Percentiles rank a stretch among this genome's conserved stretches.
Evolutionary conservation across 1,284 basidiomycete species (phyloP).

Genomic region (Tylopilus sp.): DNA sequence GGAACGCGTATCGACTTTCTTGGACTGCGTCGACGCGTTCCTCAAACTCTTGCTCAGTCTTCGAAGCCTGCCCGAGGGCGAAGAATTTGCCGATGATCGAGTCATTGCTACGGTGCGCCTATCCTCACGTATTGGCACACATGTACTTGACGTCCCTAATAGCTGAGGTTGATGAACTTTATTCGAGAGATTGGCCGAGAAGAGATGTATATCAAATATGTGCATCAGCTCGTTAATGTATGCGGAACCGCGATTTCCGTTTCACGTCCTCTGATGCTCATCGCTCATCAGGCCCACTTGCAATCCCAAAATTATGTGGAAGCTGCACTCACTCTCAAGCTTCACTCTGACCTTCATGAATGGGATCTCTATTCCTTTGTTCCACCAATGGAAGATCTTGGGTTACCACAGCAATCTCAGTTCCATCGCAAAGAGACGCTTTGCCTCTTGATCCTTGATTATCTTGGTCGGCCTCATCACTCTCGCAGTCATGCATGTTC

Average conservation of each 20-base stretch:
- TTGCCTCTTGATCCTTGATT: conserved; percentile 82
- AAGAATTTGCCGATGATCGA: conserved; percentile 91
- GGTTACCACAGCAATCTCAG: conserved; percentile 87
- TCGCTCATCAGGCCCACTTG: conserved; percentile 64
- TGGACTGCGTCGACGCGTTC: conserved; percentile 91
- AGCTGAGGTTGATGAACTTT: conserved; percentile 91
- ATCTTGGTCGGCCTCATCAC: conserved; percentile 61
- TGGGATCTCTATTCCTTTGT: conserved; percentile 84
- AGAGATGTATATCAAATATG: conserved; percentile 92
- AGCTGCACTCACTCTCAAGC: conserved; percentile 87
- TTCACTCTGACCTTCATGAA: conserved; percentile 91
- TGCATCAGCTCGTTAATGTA: conserved; percentile 90
- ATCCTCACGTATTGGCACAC: not conserved
- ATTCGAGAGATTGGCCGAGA: conserved; percentile 83
- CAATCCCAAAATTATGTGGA: conserved; percentile 89
- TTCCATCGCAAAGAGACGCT: conserved; percentile 94
- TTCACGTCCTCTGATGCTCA: conserved; percentile 10
- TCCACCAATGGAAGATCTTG: conserved; percentile 82
- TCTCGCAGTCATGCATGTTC: not conserved
- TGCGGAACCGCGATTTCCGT: conserved; percentile 25
- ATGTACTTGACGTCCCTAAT: conserved; percentile 3
- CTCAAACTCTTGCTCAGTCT: conserved; percentile 90
- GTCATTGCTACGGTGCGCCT: conserved; percentile 78
- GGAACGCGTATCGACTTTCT: conserved; percentile 76
- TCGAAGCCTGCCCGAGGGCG: conserved; percentile 90